Percentiles rank a stretch among this genome's conserved stretches.
Conservation (phyloP, 106 monocot species). For the Amphibolis antarctica region DNA sequence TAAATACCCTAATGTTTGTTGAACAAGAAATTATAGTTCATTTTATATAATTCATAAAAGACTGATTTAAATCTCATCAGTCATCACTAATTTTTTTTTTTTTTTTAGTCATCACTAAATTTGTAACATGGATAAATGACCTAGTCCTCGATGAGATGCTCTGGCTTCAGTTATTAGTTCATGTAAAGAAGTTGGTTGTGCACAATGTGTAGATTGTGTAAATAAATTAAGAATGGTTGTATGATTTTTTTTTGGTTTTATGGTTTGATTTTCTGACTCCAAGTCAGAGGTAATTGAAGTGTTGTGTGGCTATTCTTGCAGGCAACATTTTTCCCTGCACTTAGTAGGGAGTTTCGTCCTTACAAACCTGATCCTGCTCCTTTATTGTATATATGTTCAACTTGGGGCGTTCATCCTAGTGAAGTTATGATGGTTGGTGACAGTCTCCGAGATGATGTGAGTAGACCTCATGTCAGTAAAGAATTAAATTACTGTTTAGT, state of each 20-base stretch:
- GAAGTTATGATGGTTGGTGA: conserved; percentile 98
- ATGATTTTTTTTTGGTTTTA: neutral
- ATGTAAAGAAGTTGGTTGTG: too few relatives aligned
- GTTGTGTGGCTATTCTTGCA: conserved; percentile 11
- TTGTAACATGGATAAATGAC: too few relatives aligned
- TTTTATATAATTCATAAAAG: too few relatives aligned
- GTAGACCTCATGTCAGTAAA: conserved; percentile 5
- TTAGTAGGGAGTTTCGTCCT: conserved; percentile 94
- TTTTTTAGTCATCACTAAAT: too few relatives aligned
- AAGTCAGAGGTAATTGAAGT: neutral
- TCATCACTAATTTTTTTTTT: too few relatives aligned
- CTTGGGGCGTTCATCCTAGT: conserved; percentile 65
- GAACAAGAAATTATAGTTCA: too few relatives aligned
- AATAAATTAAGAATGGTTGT: neutral
- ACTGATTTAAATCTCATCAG: too few relatives aligned
- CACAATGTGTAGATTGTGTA: too few relatives aligned
- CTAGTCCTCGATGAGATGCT: too few relatives aligned
- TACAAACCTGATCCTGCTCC: conserved; percentile 97
- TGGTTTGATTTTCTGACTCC: neutral
- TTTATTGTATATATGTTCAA: conserved; percentile 72
- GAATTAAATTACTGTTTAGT: too few relatives aligned
- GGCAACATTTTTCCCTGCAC: conserved; percentile 61
- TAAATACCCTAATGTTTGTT: too few relatives aligned
- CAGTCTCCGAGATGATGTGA: conserved; percentile 93
- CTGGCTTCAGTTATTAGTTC: too few relatives aligned